These are phyloP conservation scores for Inonotus obliquus DNA, from an alignment of 1,284 basidiomycete genomes.

Conservation along the genomic window DNA sequence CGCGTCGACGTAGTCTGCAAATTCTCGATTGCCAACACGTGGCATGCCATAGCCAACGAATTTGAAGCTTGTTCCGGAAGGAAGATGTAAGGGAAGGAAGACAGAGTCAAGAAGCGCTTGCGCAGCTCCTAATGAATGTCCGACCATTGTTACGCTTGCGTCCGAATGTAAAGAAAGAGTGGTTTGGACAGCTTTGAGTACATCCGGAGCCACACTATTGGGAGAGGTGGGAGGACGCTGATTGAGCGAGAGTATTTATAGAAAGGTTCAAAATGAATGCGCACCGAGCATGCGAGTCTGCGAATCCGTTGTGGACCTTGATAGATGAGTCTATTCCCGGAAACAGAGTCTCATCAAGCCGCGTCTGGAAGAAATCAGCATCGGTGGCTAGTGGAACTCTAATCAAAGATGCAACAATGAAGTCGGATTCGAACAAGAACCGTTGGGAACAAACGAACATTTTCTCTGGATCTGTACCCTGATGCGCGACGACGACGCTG, in stretches of 20 bases:
- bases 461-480: conserved; percentile 23
- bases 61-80: conserved; percentile 32
- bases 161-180: conserved; percentile 28
- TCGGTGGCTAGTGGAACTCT: conserved; percentile 30
- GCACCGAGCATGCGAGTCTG: conserved; percentile 18
- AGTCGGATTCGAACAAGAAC: neutral
- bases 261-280: conserved; percentile 15
- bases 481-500: conserved; percentile 27
- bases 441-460: conserved; percentile 6
- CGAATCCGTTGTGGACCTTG: conserved; percentile 24
- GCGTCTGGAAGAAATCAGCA: conserved; percentile 26
- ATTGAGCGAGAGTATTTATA: neutral
- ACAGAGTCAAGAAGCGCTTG: conserved; percentile 45
- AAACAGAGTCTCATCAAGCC: conserved; percentile 26
- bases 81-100: conserved; percentile 42
- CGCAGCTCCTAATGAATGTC: conserved; percentile 44
- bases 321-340: conserved; percentile 22
- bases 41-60: conserved; percentile 41
- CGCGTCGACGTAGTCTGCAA: conserved; percentile 22
- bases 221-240: conserved; percentile 6
- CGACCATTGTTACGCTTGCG: conserved; percentile 32
- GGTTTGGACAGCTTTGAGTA: conserved; percentile 34
- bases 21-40: conserved; percentile 30
- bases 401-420: neutral
- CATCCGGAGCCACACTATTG: conserved; percentile 30